These are phyloP conservation scores for Rhododendron kiyosumense DNA, from an alignment of 148 eudicot genomes.

Conservation along the genomic window DNA sequence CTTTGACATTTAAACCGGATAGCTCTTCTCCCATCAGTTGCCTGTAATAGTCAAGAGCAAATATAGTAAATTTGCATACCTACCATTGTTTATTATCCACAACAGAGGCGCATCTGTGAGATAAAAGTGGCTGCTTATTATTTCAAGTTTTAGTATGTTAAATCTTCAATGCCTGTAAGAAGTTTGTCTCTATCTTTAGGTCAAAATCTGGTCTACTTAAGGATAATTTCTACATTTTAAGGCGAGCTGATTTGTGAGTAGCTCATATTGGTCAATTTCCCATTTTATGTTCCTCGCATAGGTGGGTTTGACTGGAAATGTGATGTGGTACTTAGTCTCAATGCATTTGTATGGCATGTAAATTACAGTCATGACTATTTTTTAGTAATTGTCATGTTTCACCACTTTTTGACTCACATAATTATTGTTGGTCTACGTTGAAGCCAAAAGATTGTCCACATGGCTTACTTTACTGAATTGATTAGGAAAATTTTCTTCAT, in stretches of 20 bases:
- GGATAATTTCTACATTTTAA: neutral
- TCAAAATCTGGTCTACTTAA: neutral
- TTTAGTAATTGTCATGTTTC: neutral
- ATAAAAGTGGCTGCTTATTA: neutral
- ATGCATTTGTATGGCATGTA: neutral
- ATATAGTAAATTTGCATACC: neutral
- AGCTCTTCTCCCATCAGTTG: constrained; percentile 73
- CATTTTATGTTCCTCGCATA: neutral
- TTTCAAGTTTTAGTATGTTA: neutral
- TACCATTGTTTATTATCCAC: neutral
- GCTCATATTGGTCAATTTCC: neutral
- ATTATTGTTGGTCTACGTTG: neutral
- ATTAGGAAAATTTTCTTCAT: neutral
- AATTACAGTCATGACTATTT: neutral
- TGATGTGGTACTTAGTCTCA: neutral
- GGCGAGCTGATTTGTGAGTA: neutral
- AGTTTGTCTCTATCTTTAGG: neutral
- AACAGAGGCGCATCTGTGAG: neutral
- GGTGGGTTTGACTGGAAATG: neutral
- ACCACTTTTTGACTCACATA: neutral
- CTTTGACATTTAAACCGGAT: constrained; percentile 47
- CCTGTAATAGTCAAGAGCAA: constrained; percentile 25
- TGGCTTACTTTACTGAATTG: neutral
- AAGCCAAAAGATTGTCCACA: neutral
- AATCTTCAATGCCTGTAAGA: neutral